Base-by-base conservation (phyloP, 1,284 basidiomycete species). In the Ceratobasidium theobromae region DNA sequence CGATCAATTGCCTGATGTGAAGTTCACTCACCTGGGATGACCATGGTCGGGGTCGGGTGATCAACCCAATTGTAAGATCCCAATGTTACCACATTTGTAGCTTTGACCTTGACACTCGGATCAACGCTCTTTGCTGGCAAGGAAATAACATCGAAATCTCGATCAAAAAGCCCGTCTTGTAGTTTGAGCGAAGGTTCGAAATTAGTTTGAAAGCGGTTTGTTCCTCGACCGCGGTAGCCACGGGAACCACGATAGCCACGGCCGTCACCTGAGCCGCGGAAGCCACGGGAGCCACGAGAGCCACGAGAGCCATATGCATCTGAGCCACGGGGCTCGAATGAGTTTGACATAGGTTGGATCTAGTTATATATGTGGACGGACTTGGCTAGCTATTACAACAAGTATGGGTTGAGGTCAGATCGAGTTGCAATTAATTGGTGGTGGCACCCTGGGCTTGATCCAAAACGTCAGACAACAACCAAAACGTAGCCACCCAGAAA, bases 31-130 rank as follows among this genome's bases (percentile, higher is more conserved):
- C 62, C 62, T 35, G 62, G 62, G 32, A 65, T 35, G 4, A 65
- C 35, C 2, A 65, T 53, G 8, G 51, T 53, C 33, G 62, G 62
- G 8, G n/a, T 32, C n/a, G 49, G 12, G 28, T 53, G 51, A 12
- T 65, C 62, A 4, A 43, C 51, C 62, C 62, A 65, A 16, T 53
- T 53, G 23, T 65, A 65, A 6, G 62, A 65, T 1, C 62, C 62
- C 38, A 65, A 28, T 27, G 62, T 12, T 5, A 46, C 40, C 6
- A 53, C 40, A 18, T 53, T 46, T 14, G 51, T 65, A 12, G 41
- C 40, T 14, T 65, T 40, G 14, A 46, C 40, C 16, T 8, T 32
- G 1, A 12, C n/a, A 25, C 3, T 48, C 21, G 4, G n/a, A n/a
- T 30, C 0, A 18, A 4, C 14, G 11, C 2, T 38, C 28, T 27